Evolutionary conservation across 768 basidiomycete genomes (phyloP).

Genomic region (Mycena metata): DNA sequence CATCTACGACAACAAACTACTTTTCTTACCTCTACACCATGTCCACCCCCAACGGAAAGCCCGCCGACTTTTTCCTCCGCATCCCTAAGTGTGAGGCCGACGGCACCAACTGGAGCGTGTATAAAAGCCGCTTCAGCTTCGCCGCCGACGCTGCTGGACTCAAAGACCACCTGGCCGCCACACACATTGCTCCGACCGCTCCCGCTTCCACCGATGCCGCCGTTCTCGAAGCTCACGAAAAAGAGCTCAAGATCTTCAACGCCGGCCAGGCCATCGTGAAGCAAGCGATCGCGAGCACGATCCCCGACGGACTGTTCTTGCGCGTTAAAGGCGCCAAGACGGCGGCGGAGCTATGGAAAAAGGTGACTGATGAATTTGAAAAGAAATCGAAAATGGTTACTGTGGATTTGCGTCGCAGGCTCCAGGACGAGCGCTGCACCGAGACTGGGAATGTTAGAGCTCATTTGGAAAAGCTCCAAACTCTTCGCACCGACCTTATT

Average conservation of each 20-base stretch:
- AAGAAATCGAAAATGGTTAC: conserved; percentile 39
- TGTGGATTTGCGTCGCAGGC: conserved; percentile 40
- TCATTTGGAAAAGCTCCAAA: conserved; percentile 38
- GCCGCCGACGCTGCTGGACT: no score
- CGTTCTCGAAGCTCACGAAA: not conserved
- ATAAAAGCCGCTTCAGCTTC: no score
- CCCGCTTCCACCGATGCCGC: not conserved
- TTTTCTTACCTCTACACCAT: conserved; percentile 1
- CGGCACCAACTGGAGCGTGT: conserved; percentile 41
- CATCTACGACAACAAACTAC: conserved; percentile 12
- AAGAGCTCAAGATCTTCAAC: conserved; percentile 27
- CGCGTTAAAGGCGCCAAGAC: not conserved
- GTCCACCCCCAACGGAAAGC: conserved; percentile 10
- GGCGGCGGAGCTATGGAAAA: conserved; percentile 38
- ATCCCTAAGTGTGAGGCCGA: conserved; percentile 36
- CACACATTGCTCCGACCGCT: not conserved
- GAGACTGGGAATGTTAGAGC: conserved; percentile 41
- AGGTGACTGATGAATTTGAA: no score
- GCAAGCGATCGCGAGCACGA: conserved; percentile 37
- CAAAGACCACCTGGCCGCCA: not conserved
- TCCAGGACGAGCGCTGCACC: conserved; percentile 41
- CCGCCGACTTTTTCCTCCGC: conserved; percentile 16
- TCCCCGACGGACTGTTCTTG: conserved; percentile 36
- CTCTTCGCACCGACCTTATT: conserved; percentile 36
- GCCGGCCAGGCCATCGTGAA: conserved; percentile 39